A percentile compares a stretch with the other conserved stretches of the same genome.
phyloP scores from a whole-genome alignment of 331 rosid species.

The Cydonia oblonga region DNA sequence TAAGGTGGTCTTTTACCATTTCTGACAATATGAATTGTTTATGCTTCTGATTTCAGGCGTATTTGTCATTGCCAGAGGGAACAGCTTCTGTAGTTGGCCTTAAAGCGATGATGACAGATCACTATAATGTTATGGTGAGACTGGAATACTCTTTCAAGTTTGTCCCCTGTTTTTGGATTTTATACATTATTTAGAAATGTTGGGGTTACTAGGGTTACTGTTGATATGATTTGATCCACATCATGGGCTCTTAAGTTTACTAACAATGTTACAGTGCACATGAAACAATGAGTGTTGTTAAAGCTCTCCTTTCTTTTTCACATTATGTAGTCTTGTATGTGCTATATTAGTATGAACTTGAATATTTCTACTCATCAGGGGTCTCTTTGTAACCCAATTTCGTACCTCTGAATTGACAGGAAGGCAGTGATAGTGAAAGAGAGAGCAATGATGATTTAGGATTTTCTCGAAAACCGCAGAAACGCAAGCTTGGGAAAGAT shows the following conservation, averaged over 20 bases:
- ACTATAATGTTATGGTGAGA: constrained; percentile 71
- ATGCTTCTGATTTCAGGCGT: constrained; percentile 44
- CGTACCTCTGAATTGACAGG: constrained; percentile 35
- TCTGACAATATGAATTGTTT: constrained; percentile 4
- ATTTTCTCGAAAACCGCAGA: constrained; percentile 28
- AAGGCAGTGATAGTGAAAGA: constrained; percentile 55
- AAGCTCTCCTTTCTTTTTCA: neutral
- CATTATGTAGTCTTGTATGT: neutral
- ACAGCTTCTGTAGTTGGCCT: constrained; percentile 78
- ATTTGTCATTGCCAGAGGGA: constrained; percentile 84
- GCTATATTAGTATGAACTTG: neutral
- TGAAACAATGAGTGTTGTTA: neutral
- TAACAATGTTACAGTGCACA: neutral
- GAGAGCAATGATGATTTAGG: constrained; percentile 53
- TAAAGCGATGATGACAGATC: constrained; percentile 81
- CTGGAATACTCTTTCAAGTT: neutral
- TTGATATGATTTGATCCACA: neutral
- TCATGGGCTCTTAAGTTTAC: neutral
- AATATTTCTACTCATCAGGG: neutral
- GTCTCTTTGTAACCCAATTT: neutral
- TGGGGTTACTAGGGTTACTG: neutral
- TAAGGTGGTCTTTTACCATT: constrained; percentile 1
- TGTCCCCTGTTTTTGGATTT: constrained; percentile 2
- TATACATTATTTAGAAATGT: neutral
- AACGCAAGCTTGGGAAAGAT: constrained; percentile 43